phyloP scores from a whole-genome alignment of 768 basidiomycete genomes.

The Lactifluus subvellereus region DNA sequence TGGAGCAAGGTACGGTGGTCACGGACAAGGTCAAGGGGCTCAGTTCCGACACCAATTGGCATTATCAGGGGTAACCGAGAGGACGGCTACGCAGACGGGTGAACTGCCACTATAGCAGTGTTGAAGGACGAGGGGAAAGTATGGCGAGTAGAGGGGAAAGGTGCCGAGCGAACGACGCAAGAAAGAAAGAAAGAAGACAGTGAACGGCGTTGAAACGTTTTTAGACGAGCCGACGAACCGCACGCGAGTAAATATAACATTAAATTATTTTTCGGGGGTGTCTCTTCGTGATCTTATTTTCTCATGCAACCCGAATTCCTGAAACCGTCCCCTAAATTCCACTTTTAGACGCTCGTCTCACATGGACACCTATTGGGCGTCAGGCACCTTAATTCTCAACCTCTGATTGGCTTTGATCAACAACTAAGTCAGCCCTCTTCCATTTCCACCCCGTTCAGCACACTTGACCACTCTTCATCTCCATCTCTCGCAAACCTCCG shows the following conservation, averaged over 20 bases:
- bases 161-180: conserved; percentile 22
- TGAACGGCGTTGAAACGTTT: too few relatives aligned
- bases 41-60: conserved; percentile 25
- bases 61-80: conserved; percentile 28
- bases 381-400: neutral
- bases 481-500: neutral
- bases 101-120: conserved; percentile 20
- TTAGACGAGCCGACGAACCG: too few relatives aligned
- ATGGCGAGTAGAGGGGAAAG: too few relatives aligned
- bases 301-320: neutral
- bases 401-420: too few relatives aligned
- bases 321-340: neutral
- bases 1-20: conserved; percentile 19
- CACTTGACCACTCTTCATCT: conserved; percentile 2
- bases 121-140: too few relatives aligned
- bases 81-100: conserved; percentile 8
- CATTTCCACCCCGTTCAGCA: neutral
- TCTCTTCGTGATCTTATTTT: neutral
- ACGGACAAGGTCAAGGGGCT: conserved; percentile 20
- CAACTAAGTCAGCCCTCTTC: neutral
- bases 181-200: neutral
- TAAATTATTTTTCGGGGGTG: too few relatives aligned
- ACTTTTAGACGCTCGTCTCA: neutral
- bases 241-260: too few relatives aligned
- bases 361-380: too few relatives aligned